Evolutionary conservation across 352 stramenopile species (phyloP), one percentile per base, ranked within the genome.

Genomic region (Pythium phragmiticola): DNA sequence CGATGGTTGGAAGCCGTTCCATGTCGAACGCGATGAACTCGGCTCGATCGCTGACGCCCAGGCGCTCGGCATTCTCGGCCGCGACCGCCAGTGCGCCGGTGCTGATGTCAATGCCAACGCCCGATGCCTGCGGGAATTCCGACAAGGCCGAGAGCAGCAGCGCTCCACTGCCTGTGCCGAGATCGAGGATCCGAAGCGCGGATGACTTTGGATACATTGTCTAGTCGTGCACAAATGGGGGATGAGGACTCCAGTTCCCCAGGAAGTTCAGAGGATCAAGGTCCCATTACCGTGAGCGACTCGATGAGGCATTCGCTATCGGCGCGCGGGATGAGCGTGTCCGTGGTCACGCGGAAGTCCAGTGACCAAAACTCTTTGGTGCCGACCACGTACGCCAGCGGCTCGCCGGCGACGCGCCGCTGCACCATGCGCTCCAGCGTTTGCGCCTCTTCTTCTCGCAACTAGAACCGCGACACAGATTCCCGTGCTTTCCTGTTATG

Each of bases 221-320:
- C 77, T 89, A 21, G 16, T 48, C 26, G 8, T 43, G 6, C 5
- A 37, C 4, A 50, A 50, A 46, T 3, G n/a, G 8, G 16, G 3
- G 34, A 7, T 46, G 28, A 65, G 23, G 2, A 53, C 37, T 42
- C 37, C 14, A 16, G 2, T 5, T 5, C 4, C 0, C 26, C 26
- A 30, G 37, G 37, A 42, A 42, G 37, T 9, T 42, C 14, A 30
- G 26, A 30, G 26, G 26, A 30, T 30, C 14, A 49, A 49, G 42
- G 37, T 9, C 37, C 3, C 11, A 7, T 43, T 59, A 91, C 82
- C 61, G 74, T 48, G 7, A 92, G 66, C 37, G 80, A 82, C 28
- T 94, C 83, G 60, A 94, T 82, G 7, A 94, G 77, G 21, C 89
- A 72, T 72, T 94, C 85, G 50, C 82, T 92, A 57, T 94, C 85